Percentiles rank a stretch among this genome's conserved stretches.
Conservation (phyloP, 176 grass and related monocot genomes). For the Rhynchospora tenuis region DNA sequence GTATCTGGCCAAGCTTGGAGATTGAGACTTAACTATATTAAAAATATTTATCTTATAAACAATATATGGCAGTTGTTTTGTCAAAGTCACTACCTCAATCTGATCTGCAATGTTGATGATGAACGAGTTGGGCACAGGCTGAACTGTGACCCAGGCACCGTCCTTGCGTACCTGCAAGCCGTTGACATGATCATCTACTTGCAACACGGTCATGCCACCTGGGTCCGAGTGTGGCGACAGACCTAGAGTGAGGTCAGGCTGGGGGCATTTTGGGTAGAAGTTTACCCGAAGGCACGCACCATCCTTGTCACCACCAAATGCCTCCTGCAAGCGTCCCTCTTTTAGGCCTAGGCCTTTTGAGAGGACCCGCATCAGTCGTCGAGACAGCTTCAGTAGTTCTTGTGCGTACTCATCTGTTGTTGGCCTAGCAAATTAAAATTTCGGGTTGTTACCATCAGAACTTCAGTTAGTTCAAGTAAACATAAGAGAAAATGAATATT, state of each 20-base stretch:
- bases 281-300: slow-evolving; percentile 65
- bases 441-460: background rate
- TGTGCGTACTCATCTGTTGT: slow-evolving; percentile 62
- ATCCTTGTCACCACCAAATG: slow-evolving; percentile 47
- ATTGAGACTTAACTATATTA: background rate
- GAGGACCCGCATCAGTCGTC: slow-evolving; percentile 39
- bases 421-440: slow-evolving; percentile 25
- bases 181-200: slow-evolving; percentile 57
- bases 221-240: slow-evolving; percentile 76
- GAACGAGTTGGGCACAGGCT: slow-evolving; percentile 54
- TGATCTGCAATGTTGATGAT: slow-evolving; percentile 84
- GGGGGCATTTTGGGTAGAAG: slow-evolving; percentile 81
- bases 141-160: slow-evolving; percentile 52
- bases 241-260: slow-evolving; percentile 80
- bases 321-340: slow-evolving; percentile 31
- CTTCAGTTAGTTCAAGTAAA: background rate
- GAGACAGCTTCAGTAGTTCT: slow-evolving; percentile 38
- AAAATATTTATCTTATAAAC: background rate
- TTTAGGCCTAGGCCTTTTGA: slow-evolving; percentile 54
- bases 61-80: background rate
- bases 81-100: slow-evolving; percentile 45
- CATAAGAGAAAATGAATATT: background rate
- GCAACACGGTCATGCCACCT: slow-evolving; percentile 75
- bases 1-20: background rate
- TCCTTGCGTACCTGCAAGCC: slow-evolving; percentile 55